Base-by-base conservation (phyloP, 208 protist species). In the Crithidia expoeki region DNA sequence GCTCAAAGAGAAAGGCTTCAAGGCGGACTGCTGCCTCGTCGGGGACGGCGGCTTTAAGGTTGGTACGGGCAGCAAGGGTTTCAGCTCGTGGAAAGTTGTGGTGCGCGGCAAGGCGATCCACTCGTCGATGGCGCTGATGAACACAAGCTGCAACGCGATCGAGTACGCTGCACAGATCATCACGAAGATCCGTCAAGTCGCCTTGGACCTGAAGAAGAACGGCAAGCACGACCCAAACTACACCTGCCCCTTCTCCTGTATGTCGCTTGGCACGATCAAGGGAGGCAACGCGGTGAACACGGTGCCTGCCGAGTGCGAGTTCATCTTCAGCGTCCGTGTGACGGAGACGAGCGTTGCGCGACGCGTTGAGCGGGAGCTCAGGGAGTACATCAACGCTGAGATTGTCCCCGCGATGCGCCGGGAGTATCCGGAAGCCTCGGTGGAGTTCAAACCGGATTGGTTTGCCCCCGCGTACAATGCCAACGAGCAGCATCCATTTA, bases 231-330 rank as follows among this genome's bases (percentile, higher is more conserved):
- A 80, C 30, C 44, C 47, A 6, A 27, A 68, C 40, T 86, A 81
- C 58, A n/a, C 42, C 10, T 77, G 75, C 33, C 66, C 56, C 2
- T 86, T 84, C 44, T 50, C 61, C 1, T 76, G 38, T 32, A 66
- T 79, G 68, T 53, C 70, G 6, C 76, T 77, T 0, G 76, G 76
- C 52, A 33, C 80, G 5, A 83, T 89, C 65, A 68, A 69, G 17
- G 77, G 78, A 40, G 81, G 81, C 27, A 83, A 76, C 33, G 80
- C 80, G 10, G 68, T 79, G 42, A 84, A 86, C 66, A 89, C 80
- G 59, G 77, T 89, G 44, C 80, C 84, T 0, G 84, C 63, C 32
- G 75, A 83, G 27, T 89, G 77, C 65, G 53, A 50, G 40, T 72
- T 86, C 44, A 51, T 68, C 51, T 86, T 82, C 72, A 78, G 74